These are phyloP conservation scores for Zygosaccharomyces pseudorouxii DNA, from an alignment of 805 yeast genomes.

Conservation along the genomic window DNA sequence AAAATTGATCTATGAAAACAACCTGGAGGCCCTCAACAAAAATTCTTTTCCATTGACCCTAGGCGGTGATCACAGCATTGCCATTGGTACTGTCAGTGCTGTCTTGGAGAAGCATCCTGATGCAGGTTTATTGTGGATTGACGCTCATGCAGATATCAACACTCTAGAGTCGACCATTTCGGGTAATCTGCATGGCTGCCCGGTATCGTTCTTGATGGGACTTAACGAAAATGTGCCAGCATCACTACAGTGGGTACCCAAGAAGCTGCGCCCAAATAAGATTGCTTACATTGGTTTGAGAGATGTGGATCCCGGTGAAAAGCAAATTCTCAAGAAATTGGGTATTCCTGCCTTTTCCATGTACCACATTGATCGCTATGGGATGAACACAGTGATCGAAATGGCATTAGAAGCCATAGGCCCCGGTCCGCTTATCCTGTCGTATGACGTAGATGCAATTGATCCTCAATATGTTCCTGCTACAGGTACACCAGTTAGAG, in stretches of 20 bases:
- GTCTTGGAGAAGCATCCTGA: slow-evolving; percentile 75
- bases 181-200: slow-evolving; percentile 96
- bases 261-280: slow-evolving; percentile 57
- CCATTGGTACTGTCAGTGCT: slow-evolving; percentile 88
- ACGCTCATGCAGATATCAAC: slow-evolving; percentile 97
- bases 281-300: slow-evolving; percentile 92
- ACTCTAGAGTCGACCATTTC: slow-evolving; percentile 77
- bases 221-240: slow-evolving; percentile 61
- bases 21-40: slow-evolving; percentile 45
- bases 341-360: slow-evolving; percentile 83
- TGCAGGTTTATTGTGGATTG: slow-evolving; percentile 91
- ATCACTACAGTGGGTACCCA: slow-evolving; percentile 77
- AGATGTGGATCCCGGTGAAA: slow-evolving; percentile 88
- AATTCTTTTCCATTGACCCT: slow-evolving; percentile 69
- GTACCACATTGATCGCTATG: slow-evolving; percentile 94
- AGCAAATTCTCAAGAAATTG: slow-evolving; percentile 60
- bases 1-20: slow-evolving; percentile 56
- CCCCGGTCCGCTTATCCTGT: slow-evolving; percentile 74
- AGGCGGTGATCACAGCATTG: slow-evolving; percentile 97
- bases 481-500: slow-evolving; percentile 96
- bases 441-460: slow-evolving; percentile 94
- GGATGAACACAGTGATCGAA: slow-evolving; percentile 84
- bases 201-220: slow-evolving; percentile 87
- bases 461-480: slow-evolving; percentile 95
- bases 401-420: slow-evolving; percentile 77